Evolutionary conservation across 495 filamentous ascomycete genomes (phyloP).

Genomic region (Margaritispora aquatica): DNA sequence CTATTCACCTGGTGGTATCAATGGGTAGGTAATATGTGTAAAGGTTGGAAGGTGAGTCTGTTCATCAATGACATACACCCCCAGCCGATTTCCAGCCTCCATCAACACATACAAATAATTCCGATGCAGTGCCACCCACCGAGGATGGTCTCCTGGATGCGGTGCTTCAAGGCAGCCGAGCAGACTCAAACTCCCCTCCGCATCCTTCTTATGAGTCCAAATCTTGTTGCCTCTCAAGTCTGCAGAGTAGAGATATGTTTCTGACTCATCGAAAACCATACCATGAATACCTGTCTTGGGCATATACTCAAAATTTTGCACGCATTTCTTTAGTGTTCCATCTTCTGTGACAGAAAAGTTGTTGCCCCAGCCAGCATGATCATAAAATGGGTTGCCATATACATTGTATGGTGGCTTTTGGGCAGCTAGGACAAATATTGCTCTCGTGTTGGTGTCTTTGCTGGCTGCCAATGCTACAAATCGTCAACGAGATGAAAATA

Average conservation of each 20-base stretch:
- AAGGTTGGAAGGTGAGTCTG: conserved; percentile 73
- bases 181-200: conserved; percentile 47
- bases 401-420: conserved; percentile 70
- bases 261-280: conserved; percentile 81
- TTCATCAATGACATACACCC: conserved; percentile 73
- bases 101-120: conserved; percentile 78
- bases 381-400: conserved; percentile 84
- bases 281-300: conserved; percentile 74
- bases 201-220: conserved; percentile 71
- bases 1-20: conserved; percentile 63
- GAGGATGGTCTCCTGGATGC: conserved; percentile 62
- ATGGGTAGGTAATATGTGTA: conserved; percentile 66
- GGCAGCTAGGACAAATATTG: conserved; percentile 79
- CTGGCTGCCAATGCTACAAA: conserved; percentile 57
- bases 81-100: conserved; percentile 77
- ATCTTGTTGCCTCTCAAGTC: conserved; percentile 80
- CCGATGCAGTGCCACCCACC: conserved; percentile 79
- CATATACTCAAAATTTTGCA: conserved; percentile 75
- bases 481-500: conserved; percentile 4
- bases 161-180: conserved; percentile 69
- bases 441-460: conserved; percentile 69
- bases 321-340: conserved; percentile 57
- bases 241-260: conserved; percentile 81
- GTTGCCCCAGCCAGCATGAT: conserved; percentile 71
- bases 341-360: conserved; percentile 62